Base-by-base conservation (phyloP, 1,139 yeast species). In the Scheffersomyces quercinus region DNA sequence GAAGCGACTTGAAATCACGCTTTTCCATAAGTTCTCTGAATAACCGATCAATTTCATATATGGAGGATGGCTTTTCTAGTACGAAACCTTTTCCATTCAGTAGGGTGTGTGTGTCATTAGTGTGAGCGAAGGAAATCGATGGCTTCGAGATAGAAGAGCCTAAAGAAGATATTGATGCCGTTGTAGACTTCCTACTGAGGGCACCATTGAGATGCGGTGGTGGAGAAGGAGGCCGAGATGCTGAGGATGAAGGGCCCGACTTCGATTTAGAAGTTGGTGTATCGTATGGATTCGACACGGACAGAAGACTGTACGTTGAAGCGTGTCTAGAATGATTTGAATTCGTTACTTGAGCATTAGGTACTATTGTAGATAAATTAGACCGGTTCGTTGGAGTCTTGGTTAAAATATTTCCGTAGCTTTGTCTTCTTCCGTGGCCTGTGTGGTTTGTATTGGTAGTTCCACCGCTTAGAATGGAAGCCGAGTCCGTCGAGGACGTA, bases 1-100 rank as follows among this genome's bases (percentile, higher is more conserved):
- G 96, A 39, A 90, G 72, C 43, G 87, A 81, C 53, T 84, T 82
- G 62, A 88, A 86, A 60, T 90, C 95, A 56, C 97, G 78, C 56
- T 86, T 85, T 46, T 83, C 85, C 90, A 88, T 82, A 49, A 86
- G 75, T 45, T 81, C 85, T 46, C 80, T 75, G 59, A 85, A 86
- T 77, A 83, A 68, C 43, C 75, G 67, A 53, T 85, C 89, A 34
- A 86, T 79, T 52, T 82, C 89, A 53, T 70, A 68, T 3, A 73
- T 77, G 51, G 83, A 79, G 8, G 65, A 58, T 0, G 93, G 93
- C 54, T 75, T 81, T 41, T 83, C 86, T 20, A 70, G 51, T 26
- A 45, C 48, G 46, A 67, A 63, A 6, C 65, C 67, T 26, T 31
- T 15, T 46, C 45, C 36, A 52, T 48, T 33, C 44, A 40, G 15